Base-by-base conservation (phyloP, 495 filamentous ascomycete genomes). In the Tuber borchii region DNA sequence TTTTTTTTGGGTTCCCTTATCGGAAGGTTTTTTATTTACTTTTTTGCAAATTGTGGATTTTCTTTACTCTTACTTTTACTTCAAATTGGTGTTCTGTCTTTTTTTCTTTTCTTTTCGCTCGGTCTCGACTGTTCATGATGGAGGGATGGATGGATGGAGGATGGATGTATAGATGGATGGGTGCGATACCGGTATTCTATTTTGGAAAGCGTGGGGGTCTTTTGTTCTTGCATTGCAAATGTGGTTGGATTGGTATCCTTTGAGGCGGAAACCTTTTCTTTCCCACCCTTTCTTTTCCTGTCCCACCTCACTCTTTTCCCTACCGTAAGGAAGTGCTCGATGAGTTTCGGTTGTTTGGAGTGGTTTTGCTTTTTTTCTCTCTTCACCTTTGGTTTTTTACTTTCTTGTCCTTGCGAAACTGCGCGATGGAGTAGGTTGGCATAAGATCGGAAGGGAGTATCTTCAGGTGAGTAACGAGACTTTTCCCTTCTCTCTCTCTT, bases 91-190 rank as follows among this genome's bases (percentile, higher is more conserved):
- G 56, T 31, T 61, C 10, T 61, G 14, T 16, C 56, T 26, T 10
- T 61, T 56, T 56, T 61, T 14, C 4, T 26, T 61, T 61, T 61
- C n/a, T 61, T 61, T 2, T 12, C n/a, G 56, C 56, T 61, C 56
- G 56, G 56, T 31, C n/a, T 61, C 56, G n/a, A 61, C 26, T 61
- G n/a, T 31, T 61, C 56, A 61, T 61, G 56, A 61, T 61, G 56
- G 56, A 61, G 56, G 56, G 56, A 61, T 61, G 56, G 56, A 16
- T 61, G n/a, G 56, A 56, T 26, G 22, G 48, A 61, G n/a, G 56
- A 31, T 61, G 56, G n/a, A 31, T 31, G 56, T 9, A 61, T 61
- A 12, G 26, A 22, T 61, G 56, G 56, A 61, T 61, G 56, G 56
- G 56, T 61, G 56, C 48, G 48, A 22, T 22, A 56, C 48, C 26